Percentiles rank a stretch among this genome's conserved stretches.
phyloP scores from a whole-genome alignment of 805 yeast species.

The Candida sanyiensis region DNA sequence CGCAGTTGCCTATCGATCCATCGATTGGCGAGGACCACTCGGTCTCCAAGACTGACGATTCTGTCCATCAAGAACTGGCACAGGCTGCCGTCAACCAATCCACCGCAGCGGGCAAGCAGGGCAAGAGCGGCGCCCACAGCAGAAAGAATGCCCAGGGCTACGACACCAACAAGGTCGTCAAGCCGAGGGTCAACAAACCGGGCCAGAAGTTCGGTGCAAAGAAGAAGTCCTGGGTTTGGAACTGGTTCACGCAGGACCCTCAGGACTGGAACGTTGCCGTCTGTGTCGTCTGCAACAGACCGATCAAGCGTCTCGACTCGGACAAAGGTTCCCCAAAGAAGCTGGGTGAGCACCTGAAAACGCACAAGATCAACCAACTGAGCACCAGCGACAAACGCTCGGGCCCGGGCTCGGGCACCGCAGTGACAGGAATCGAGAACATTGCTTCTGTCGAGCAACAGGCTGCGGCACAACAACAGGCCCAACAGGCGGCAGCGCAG shows the following conservation, averaged over 20 bases:
- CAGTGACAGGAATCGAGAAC: neutral
- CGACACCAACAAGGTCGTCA: slow-evolving; percentile 12
- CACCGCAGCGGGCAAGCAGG: slow-evolving; percentile 3
- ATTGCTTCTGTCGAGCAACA: slow-evolving; percentile 1
- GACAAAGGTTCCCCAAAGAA: slow-evolving; percentile 60
- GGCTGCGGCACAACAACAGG: neutral
- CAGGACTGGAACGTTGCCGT: slow-evolving; percentile 44
- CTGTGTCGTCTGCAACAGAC: slow-evolving; percentile 49
- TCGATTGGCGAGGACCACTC: slow-evolving; percentile 18
- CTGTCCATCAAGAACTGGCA: slow-evolving; percentile 13
- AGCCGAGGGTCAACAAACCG: slow-evolving; percentile 37
- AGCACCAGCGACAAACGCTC: slow-evolving; percentile 7
- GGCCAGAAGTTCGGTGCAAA: slow-evolving; percentile 57
- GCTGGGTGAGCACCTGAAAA: slow-evolving; percentile 48
- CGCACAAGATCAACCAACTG: slow-evolving; percentile 42
- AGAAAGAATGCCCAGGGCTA: neutral
- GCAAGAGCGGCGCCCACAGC: too few species aligned
- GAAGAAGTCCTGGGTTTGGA: slow-evolving; percentile 60
- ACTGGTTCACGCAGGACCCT: slow-evolving; percentile 51
- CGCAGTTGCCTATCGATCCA: slow-evolving; percentile 23
- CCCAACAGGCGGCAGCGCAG: neutral
- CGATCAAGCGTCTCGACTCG: slow-evolving; percentile 40
- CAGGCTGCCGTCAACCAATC: slow-evolving; percentile 24
- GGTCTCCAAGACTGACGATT: slow-evolving; percentile 5
- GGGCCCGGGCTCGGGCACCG: neutral